These are phyloP conservation scores for Lasiosphaeria hispida DNA, from an alignment of 495 filamentous ascomycete species.

Conservation along the genomic window DNA sequence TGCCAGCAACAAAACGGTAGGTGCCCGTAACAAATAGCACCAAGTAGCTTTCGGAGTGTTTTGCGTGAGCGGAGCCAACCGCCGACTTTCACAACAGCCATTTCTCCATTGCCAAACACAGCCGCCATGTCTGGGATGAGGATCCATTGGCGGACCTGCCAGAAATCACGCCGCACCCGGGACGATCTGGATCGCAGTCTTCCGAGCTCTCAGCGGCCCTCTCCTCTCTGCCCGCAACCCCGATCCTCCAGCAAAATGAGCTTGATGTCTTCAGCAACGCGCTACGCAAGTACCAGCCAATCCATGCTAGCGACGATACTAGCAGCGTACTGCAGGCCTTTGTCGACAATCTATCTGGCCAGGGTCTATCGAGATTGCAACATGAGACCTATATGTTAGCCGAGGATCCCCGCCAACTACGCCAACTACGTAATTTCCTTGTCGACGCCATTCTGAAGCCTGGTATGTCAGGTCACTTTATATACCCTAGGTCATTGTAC, in stretches of 20 bases:
- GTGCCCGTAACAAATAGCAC: too few species aligned
- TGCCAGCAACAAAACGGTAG: too few species aligned
- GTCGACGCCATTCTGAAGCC: slow-evolving; percentile 8
- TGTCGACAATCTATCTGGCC: slow-evolving; percentile 3
- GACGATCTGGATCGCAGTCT: not conserved
- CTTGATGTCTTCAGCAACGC: not conserved
- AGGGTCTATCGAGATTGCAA: too few species aligned
- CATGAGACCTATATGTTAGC: not conserved
- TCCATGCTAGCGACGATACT: slow-evolving; percentile 1
- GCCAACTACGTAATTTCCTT: slow-evolving; percentile 2
- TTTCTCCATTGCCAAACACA: too few species aligned
- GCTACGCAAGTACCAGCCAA: not conserved
- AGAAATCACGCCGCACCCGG: slow-evolving; percentile 1
- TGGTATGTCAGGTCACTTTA: not conserved
- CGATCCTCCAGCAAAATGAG: slow-evolving; percentile 1
- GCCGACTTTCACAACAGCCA: too few species aligned
- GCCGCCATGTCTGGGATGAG: not conserved
- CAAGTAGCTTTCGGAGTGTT: too few species aligned
- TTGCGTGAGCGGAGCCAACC: too few species aligned
- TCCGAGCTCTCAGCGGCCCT: not conserved
- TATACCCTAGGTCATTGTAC: not conserved
- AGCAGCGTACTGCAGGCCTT: not conserved
- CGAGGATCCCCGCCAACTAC: not conserved
- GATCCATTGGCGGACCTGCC: not conserved
- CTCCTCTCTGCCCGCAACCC: not conserved